Base-by-base conservation (phyloP, 345 rosid species). In the Camelina laxa region DNA sequence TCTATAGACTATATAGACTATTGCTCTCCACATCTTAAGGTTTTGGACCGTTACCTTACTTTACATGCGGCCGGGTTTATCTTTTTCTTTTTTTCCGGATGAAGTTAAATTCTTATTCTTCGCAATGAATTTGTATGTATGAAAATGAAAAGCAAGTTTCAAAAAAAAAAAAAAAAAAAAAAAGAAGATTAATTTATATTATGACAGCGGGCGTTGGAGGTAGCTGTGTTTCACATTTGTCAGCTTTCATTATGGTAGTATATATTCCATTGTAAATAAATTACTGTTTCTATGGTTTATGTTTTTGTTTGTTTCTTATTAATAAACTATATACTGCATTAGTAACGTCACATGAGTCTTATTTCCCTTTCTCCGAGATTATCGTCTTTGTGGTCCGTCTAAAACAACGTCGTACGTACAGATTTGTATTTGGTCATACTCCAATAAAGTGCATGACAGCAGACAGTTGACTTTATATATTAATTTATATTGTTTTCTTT, bases 31-130 rank as follows among this genome's bases (percentile, higher is more conserved):
- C 80, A 85, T 89, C 44, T 50, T 83, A 77, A 87, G 82, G 44
- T 75, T 86, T 35, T 96, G 82, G 60, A 69, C 57, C 22, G 31
- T 82, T 88, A 61, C 92, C 98, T 38, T 91, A 84, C 80, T 69
- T 91, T 47, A 88, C 86, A 6, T 93, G 97, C 89, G 97, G 96
- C 75, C 86, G 88, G 92, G 96, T 93, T 73, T 77, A 76, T 33
- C 2, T 22, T 16, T n/a, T 2, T 60, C 0, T 24, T 0, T 24
- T 24, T 1, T 44, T 41, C 4, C 4, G 45, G 45, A 5, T 4
- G 1, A 2, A 11, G 13, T 41, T 41, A 13, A 12, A 22, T 4
- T 12, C 1, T 12, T 41, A 0, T 12, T 4, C 13, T 41, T 41
- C 13, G 1, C 15, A 41, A 41, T 24, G 20, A 3, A 27, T 27